Evolutionary conservation across 1,284 basidiomycete species (phyloP), one percentile per base, ranked within the genome.

Genomic region (Uromyces viciae-fabae): DNA sequence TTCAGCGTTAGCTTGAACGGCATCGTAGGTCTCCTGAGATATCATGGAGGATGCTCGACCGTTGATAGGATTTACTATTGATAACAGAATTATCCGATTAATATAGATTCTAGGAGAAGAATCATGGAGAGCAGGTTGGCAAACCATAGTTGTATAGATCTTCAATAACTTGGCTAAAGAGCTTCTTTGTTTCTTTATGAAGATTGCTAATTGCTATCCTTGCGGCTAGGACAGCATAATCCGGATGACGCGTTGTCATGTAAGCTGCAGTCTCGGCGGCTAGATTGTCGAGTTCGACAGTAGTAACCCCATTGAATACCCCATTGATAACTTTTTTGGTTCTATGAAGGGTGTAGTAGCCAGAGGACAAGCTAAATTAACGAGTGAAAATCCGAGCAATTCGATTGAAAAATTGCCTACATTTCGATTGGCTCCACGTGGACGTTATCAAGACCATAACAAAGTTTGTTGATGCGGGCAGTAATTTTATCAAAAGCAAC

Each of bases 111-210:
- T n/a, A n/a, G n/a, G n/a, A n/a, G n/a, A n/a, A n/a, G n/a, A n/a
- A n/a, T n/a, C n/a, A n/a, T n/a, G n/a, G n/a, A n/a, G n/a, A n/a
- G n/a, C n/a, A n/a, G n/a, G n/a, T n/a, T n/a, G 0, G 86, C 90
- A 31, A 83, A 94, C 94, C 88, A 89, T 96, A 98, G 78, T 90
- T 89, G 87, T 97, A 95, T 74, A 99, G 88, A 86, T 98, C 95
- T 83, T 91, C 90, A 85, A 99, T 90, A 83, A 98, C 95, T 83
- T 92, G 90, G 19, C 94, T 95, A 86, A 99, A 99, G 84, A 88
- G 92, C 89, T 99, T 99, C 88, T 94, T 96, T 46, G 97, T 99
- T 88, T 99, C 96, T 87, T 99, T 99, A 90, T 99, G 97, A 28
- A 99, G 88, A 87, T 99, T 99, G 82, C 94, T 97, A 85, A 99